A percentile compares a stretch with the other conserved stretches of the same genome.
These are phyloP conservation scores for Beta vulgaris DNA, from an alignment of 148 eudicot genomes.

Conservation along the genomic window DNA sequence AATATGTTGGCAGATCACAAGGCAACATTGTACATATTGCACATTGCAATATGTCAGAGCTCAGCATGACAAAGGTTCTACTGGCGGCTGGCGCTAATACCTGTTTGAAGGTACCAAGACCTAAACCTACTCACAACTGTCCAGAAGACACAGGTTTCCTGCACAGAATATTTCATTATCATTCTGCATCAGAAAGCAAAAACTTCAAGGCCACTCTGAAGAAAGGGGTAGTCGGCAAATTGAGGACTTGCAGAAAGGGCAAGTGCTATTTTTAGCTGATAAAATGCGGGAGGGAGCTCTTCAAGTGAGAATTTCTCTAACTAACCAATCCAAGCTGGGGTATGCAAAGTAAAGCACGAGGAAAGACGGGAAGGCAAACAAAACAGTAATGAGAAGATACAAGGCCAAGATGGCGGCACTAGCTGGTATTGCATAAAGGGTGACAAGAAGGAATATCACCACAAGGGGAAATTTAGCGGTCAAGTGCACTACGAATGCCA, in stretches of 20 bases:
- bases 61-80: conserved; percentile 5
- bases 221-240: conserved; percentile 22
- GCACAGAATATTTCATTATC: conserved; percentile 5
- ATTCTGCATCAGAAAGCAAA: not conserved
- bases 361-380: conserved; percentile 61
- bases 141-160: not conserved
- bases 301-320: conserved; percentile 52
- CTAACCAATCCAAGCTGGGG: conserved; percentile 63
- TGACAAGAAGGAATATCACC: conserved; percentile 52
- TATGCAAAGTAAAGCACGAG: conserved; percentile 60
- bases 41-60: conserved; percentile 1
- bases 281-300: conserved; percentile 5
- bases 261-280: not conserved
- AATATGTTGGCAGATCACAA: conserved; percentile 11
- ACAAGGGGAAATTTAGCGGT: conserved; percentile 63
- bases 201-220: not conserved
- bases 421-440: conserved; percentile 58
- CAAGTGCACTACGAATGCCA: conserved; percentile 50
- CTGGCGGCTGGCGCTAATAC: not conserved
- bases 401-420: conserved; percentile 61
- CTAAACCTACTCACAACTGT: not conserved
- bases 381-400: conserved; percentile 53
- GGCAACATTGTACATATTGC: not conserved
- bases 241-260: not conserved
- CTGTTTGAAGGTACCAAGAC: not conserved